These are phyloP conservation scores for Coniochaeta sp. DNA, from an alignment of 2,329 filamentous ascomycete genomes.

Conservation along the genomic window DNA sequence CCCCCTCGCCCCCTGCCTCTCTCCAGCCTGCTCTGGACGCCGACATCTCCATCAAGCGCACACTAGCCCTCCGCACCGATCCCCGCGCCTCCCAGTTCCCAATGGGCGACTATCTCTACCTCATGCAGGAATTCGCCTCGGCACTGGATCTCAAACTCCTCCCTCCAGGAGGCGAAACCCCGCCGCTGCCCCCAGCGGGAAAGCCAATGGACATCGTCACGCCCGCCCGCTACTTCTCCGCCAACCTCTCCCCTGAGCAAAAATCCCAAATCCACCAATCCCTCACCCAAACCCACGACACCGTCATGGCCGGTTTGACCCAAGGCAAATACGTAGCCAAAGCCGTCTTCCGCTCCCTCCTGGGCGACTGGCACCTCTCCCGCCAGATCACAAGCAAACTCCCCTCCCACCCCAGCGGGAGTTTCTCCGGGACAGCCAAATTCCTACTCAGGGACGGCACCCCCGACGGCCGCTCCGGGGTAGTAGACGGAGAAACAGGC, in stretches of 20 bases:
- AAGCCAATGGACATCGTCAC: conserved; percentile 46
- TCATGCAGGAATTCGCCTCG: conserved; percentile 64
- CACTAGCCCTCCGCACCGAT: conserved; percentile 43
- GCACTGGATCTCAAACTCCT: conserved; percentile 46
- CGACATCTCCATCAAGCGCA: conserved; percentile 37
- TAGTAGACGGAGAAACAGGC: conserved; percentile 8
- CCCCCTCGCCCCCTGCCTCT: conserved; percentile 13
- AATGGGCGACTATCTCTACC: conserved; percentile 72
- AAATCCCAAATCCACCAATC: conserved; percentile 33
- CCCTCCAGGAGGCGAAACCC: conserved; percentile 24
- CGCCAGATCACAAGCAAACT: conserved; percentile 48
- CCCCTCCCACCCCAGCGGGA: conserved; percentile 54
- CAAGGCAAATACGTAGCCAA: conserved; percentile 49
- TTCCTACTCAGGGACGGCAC: conserved; percentile 60
- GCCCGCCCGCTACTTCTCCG: conserved; percentile 44
- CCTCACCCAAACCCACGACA: conserved; percentile 36
- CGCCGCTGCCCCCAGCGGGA: conserved; percentile 31
- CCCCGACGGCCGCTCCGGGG: conserved; percentile 39
- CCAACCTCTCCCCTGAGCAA: conserved; percentile 32
- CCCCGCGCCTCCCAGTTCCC: conserved; percentile 62
- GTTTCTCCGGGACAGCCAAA: conserved; percentile 55
- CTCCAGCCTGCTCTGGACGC: conserved; percentile 32
- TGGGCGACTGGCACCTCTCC: conserved; percentile 62
- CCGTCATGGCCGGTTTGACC: conserved; percentile 33
- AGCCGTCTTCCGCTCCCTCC: conserved; percentile 63